phyloP scores from a whole-genome alignment of 495 filamentous ascomycete species.

The Talaromyces wortmannii region DNA sequence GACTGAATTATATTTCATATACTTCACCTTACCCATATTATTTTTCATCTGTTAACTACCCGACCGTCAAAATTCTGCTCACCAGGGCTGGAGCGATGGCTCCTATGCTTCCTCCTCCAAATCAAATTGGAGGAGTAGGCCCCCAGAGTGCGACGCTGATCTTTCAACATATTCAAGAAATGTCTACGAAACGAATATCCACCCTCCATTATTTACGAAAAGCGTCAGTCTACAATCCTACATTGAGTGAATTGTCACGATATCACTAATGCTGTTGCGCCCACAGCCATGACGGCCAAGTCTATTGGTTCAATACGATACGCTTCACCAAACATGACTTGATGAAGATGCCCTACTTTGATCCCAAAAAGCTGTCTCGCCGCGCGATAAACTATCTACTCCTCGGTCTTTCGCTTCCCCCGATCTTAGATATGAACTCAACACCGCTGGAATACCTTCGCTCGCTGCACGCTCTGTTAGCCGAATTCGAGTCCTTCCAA shows the following conservation, averaged over 20 bases:
- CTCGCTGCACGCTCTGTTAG: conserved; percentile 75
- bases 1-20: no score
- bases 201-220: conserved; percentile 91
- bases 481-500: conserved; percentile 91
- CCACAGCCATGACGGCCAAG: conserved; percentile 76
- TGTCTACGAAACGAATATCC: conserved; percentile 88
- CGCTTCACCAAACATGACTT: conserved; percentile 83
- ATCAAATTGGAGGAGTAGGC: conserved; percentile 31
- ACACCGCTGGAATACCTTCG: conserved; percentile 78
- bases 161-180: conserved; percentile 84
- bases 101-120: conserved; percentile 20
- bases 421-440: conserved; percentile 77
- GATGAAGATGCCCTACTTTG: conserved; percentile 75
- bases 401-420: conserved; percentile 84
- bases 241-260: background rate
- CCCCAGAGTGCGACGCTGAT: conserved; percentile 57
- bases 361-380: conserved; percentile 71
- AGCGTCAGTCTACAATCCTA: conserved; percentile 50
- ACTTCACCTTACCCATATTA: no score
- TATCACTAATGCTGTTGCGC: background rate
- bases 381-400: conserved; percentile 89
- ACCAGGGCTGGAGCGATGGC: conserved; percentile 3
- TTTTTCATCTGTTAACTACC: no score
- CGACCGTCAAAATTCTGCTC: no score
- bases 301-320: conserved; percentile 97